Base-by-base conservation (phyloP, 768 basidiomycete species). In the Suillus weaverae region DNA sequence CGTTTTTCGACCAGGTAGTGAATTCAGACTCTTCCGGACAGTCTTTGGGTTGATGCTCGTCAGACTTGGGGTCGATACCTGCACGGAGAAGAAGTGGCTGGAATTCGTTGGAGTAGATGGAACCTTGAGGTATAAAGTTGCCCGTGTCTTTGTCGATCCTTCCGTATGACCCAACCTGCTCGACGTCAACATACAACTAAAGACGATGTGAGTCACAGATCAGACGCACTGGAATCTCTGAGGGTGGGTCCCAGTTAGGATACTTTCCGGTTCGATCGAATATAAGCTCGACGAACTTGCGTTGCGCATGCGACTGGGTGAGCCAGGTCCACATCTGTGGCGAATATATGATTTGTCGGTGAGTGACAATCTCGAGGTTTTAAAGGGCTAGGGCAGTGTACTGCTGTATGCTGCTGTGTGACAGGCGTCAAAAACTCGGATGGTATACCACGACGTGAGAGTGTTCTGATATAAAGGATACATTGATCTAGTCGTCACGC, bases 191-290 rank as follows among this genome's bases (percentile, higher is more conserved):
- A 41, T 41, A 10, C 18, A 41, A 30, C 57, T 7, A 30, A 59
- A 30, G 57, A 18, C 13, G 18, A 59, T 39, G 26, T 41, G 38
- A 20, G 26, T 26, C 18, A 30, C 11, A 13, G 30, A 30, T 20
- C 9, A 18, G 18, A 59, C 57, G 16, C 11, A 59, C 57, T n/a
- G 6, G 11, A 41, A 59, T 41, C 8, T 59, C 57, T 6, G 57
- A 41, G 30, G 57, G 57, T 41, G 57, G 57, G 6, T 59, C 57
- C 57, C 57, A 59, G 56, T 59, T 59, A 10, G 38, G 18, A 41
- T 59, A 59, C 10, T 59, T 59, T 20, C 26, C 26, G 1, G 56
- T 59, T 16, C 36, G 9, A 6, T 59, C 26, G 26, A 18, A 59
- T 39, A 59, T 59, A 7, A 59, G 56, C 10, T 59, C 56, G 18